Conservation (phyloP, 129 eudicot species). For the Rutidosis leptorrhynchoides region DNA sequence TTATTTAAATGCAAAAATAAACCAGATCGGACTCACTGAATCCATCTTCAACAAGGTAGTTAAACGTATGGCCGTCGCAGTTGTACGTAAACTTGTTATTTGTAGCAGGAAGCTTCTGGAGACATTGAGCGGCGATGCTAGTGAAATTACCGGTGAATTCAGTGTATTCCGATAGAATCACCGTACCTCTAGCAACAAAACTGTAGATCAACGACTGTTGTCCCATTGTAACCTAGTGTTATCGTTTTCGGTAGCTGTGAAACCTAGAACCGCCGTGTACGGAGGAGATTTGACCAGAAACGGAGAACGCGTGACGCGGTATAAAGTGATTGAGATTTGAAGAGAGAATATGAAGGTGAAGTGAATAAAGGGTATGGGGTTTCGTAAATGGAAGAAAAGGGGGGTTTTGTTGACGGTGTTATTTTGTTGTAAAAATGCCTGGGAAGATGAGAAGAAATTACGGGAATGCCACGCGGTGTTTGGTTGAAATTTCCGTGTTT, state of each 20-base stretch:
- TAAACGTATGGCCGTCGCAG: conserved; percentile 94
- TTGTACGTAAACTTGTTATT: conserved; percentile 91
- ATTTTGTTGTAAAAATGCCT: conserved; percentile 14
- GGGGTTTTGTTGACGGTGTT: conserved; percentile 11
- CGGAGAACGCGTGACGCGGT: conserved; percentile 2
- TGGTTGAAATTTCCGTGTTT: neutral
- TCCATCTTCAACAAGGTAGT: conserved; percentile 89
- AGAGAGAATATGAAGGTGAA: neutral
- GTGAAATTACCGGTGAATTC: conserved; percentile 95
- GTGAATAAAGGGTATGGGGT: neutral
- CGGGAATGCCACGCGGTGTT: conserved; percentile 39
- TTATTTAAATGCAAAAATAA: conserved; percentile 28
- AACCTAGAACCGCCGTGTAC: neutral
- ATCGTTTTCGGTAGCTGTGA: neutral
- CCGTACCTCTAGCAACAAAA: conserved; percentile 92
- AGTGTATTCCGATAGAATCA: conserved; percentile 78
- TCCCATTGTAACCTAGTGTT: conserved; percentile 47
- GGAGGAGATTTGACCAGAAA: neutral
- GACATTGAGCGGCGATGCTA: conserved; percentile 80
- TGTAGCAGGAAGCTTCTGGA: conserved; percentile 89
- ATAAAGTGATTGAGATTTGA: neutral
- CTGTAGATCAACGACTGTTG: conserved; percentile 97
- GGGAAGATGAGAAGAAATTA: conserved; percentile 16
- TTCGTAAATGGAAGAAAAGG: conserved; percentile 9
- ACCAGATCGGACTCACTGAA: conserved; percentile 54